Base-by-base conservation (phyloP, 1,284 basidiomycete genomes). In the Trametes pubescens region DNA sequence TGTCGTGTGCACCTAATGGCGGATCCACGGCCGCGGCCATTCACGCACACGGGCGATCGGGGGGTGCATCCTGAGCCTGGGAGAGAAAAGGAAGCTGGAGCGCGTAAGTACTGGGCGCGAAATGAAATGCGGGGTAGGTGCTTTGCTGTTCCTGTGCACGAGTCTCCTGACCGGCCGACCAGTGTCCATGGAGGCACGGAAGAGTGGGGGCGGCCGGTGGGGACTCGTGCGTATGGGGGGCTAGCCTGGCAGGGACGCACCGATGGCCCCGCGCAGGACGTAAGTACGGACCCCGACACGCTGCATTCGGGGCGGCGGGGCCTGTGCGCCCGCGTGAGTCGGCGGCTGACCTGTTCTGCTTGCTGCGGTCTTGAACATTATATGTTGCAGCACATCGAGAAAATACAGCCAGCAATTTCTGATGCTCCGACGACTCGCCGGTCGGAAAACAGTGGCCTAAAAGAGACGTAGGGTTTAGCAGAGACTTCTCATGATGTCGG, bases 281-380 rank as follows among this genome's bases (percentile, higher is more conserved):
- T 24, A 22, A 24, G 52, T n/a, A 37, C 32, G 49, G 21, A 52
- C 49, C 57, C 57, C 57, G 40, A 59, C 57, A 59, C 57, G 57
- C 52, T 52, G 57, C 51, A n/a, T 1, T 7, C 46, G 46, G 46
- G 34, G 56, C 18, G 3, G 29, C 46, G 46, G 46, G 21, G 56
- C 18, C 49, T 57, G 56, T 54, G 52, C 52, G 52, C 38, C 52
- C 13, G 22, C 18, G 38, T 24, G 10, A 13, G 40, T 9, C 18
- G 14, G 14, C 40, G 14, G 14, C 16, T n/a, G 14, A 18, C 18
- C 40, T 43, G 40, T 9, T n/a, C 16, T 43, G 40, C 14, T 10
- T 43, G 40, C 40, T 43, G 40, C 40, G 40, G 40, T n/a, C 16
- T 43, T n/a, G 40, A 43, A 16, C 40, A 16, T n/a, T 9, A 16